Evolutionary conservation across 306 rosid genomes (phyloP), one percentile per base, ranked within the genome.

Genomic region (Glycine latifolia): DNA sequence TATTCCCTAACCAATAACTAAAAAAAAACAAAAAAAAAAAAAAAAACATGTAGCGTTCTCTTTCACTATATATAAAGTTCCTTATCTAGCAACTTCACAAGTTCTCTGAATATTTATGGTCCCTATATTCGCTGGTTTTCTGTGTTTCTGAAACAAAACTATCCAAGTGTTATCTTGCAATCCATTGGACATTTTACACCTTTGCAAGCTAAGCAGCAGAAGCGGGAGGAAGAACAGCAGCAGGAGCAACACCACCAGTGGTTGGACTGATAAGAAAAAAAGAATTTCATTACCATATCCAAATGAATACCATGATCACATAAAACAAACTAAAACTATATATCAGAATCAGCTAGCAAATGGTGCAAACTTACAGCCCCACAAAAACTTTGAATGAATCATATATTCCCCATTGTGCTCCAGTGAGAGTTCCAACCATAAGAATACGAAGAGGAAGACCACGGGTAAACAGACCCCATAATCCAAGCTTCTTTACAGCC

Each of bases 401-500:
- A 48, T 95, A 95, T 87, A 93, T 87, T 68, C 90, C 97, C 99
- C 97, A 93, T 71, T 93, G 99, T 71, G 95, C 91, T 77, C 95
- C 99, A 0, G 97, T 95, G 71, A 95, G 97, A 41, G 97, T 95
- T 84, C 99, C 99, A 69, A 95, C 81, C 97, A 95, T 95, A 70
- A 89, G 92, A 79, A 95, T 95, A 49, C 99, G 99, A 43, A 95
- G 97, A 71, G 99, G 99, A 79, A 95, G 92, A 58, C 99, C 99
- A 75, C 99, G 95, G 14, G 97, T 95, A 66, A 86, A 89, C 55
- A 95, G 87, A 82, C 97, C 99, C 88, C 77, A 59, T 77, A 90
- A 8, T 33, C 99, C 99, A n/a, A 95, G 67, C 50, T 91, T 90
- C 90, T 93, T 90, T 61, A 95, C 90, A 10, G 95, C 99, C 99